phyloP scores from a whole-genome alignment of 1,284 basidiomycete genomes.

The Cryptococcus hybrid region DNA sequence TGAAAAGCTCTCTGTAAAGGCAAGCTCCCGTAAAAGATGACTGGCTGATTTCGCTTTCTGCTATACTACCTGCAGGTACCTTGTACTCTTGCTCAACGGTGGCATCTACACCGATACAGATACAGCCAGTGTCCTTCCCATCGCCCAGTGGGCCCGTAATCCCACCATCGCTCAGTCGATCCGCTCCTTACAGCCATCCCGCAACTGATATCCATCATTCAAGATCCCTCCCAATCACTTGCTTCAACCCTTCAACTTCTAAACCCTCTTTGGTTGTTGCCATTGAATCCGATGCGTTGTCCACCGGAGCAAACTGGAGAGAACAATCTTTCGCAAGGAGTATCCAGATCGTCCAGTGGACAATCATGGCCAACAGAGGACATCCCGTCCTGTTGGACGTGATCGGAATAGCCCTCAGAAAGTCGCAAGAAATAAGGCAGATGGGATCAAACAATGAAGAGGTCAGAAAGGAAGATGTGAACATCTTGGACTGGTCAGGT shows the following conservation, averaged over 20 bases:
- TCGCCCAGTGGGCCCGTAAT: constrained; percentile 18
- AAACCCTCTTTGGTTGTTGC: constrained; percentile 18
- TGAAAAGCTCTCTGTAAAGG: no score
- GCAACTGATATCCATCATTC: constrained; percentile 6
- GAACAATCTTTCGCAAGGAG: constrained; percentile 20
- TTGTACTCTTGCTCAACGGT: constrained; percentile 18
- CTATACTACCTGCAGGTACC: background rate
- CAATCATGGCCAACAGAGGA: constrained; percentile 20
- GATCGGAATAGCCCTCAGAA: constrained; percentile 18
- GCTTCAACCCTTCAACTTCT: background rate
- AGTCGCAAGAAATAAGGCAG: constrained; percentile 7
- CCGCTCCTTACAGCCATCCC: background rate
- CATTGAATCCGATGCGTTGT: constrained; percentile 17
- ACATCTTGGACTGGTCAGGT: constrained; percentile 27
- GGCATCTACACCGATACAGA: constrained; percentile 38
- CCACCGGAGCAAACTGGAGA: constrained; percentile 8
- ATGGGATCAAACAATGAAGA: background rate
- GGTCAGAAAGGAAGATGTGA: constrained; percentile 2
- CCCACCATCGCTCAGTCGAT: constrained; percentile 2
- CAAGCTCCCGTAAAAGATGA: no score
- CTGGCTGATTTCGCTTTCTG: background rate
- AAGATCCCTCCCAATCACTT: background rate
- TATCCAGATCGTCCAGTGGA: constrained; percentile 35
- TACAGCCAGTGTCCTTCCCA: constrained; percentile 22
- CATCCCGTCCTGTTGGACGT: constrained; percentile 37